A percentile compares a stretch with the other conserved stretches of the same genome.
These are phyloP conservation scores for Lactarius akahatsu DNA, from an alignment of 768 basidiomycete genomes.

Conservation along the genomic window DNA sequence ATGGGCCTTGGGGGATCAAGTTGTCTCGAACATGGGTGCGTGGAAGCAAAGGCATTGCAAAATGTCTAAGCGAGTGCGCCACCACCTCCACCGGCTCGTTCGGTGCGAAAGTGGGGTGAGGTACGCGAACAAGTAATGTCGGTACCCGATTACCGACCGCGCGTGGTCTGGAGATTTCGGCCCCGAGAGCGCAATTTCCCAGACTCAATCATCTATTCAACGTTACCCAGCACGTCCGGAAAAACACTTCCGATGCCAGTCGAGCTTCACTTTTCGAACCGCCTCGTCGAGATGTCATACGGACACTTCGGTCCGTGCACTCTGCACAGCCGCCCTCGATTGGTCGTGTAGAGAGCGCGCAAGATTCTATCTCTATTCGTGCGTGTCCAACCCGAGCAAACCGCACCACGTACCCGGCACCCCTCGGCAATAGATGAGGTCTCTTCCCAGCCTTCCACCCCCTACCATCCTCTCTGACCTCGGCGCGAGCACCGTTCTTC, in stretches of 20 bases:
- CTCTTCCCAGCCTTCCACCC: background rate
- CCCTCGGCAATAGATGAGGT: slow-evolving; percentile 11
- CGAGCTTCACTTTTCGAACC: background rate
- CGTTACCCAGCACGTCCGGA: background rate
- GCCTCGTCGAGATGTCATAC: background rate
- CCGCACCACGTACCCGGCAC: slow-evolving; percentile 1
- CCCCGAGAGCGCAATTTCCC: background rate
- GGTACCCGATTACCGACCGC: background rate
- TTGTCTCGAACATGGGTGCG: background rate
- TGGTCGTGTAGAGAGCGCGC: slow-evolving; percentile 4
- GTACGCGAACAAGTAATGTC: background rate
- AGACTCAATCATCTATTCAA: background rate
- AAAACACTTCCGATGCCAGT: background rate
- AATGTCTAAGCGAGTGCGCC: background rate
- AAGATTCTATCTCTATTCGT: slow-evolving; percentile 1
- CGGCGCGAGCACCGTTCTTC: background rate
- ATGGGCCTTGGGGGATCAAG: background rate
- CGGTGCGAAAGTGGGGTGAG: slow-evolving; percentile 12
- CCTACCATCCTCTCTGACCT: background rate
- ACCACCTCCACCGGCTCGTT: slow-evolving; percentile 9
- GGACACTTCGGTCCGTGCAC: slow-evolving; percentile 11
- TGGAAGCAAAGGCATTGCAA: background rate
- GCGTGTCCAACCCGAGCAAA: background rate
- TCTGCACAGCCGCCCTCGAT: slow-evolving; percentile 3
- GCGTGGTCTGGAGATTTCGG: background rate